Evolutionary conservation across 768 basidiomycete species (phyloP).

Genomic region (Boletus reticulatus): DNA sequence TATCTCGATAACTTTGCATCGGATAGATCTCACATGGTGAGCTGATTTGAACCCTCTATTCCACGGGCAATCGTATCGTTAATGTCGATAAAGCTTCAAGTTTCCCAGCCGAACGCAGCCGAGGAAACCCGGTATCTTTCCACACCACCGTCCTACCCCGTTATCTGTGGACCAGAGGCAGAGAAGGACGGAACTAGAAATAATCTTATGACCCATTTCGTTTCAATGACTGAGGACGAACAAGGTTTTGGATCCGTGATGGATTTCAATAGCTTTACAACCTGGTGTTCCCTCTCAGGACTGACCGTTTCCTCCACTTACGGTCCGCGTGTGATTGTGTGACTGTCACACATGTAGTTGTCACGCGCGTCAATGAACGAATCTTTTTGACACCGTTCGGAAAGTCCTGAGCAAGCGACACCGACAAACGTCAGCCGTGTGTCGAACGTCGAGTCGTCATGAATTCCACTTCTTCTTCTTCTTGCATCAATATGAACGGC

Average conservation of each 20-base stretch:
- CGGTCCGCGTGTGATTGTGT: slow-evolving; percentile 9
- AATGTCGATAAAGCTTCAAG: slow-evolving; percentile 3
- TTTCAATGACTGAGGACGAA: slow-evolving; percentile 41
- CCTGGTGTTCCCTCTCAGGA: slow-evolving; percentile 18
- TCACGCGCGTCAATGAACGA: slow-evolving; percentile 18
- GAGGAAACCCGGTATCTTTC: slow-evolving; percentile 35
- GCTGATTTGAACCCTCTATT: slow-evolving; percentile 10
- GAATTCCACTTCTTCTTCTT: slow-evolving; percentile 31
- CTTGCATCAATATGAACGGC: slow-evolving; percentile 47
- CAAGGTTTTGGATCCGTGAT: slow-evolving; percentile 43
- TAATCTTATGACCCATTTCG: slow-evolving; percentile 61
- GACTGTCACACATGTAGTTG: slow-evolving; percentile 18
- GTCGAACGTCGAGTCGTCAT: slow-evolving; percentile 13
- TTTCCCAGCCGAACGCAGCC: slow-evolving; percentile 2
- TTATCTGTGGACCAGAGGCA: slow-evolving; percentile 46
- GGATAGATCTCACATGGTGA: slow-evolving; percentile 75
- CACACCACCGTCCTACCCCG: slow-evolving; percentile 49
- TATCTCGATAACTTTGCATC: slow-evolving; percentile 67
- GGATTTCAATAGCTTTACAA: slow-evolving; percentile 23
- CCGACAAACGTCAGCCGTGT: neutral
- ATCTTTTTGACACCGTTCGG: slow-evolving; percentile 13
- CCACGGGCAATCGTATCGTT: slow-evolving; percentile 3
- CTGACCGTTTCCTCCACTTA: no score
- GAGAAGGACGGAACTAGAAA: slow-evolving; percentile 37
- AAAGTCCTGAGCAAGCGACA: slow-evolving; percentile 2